Conservation (phyloP, 176 grass and related monocot genomes). For the Phyllostachys edulis region DNA sequence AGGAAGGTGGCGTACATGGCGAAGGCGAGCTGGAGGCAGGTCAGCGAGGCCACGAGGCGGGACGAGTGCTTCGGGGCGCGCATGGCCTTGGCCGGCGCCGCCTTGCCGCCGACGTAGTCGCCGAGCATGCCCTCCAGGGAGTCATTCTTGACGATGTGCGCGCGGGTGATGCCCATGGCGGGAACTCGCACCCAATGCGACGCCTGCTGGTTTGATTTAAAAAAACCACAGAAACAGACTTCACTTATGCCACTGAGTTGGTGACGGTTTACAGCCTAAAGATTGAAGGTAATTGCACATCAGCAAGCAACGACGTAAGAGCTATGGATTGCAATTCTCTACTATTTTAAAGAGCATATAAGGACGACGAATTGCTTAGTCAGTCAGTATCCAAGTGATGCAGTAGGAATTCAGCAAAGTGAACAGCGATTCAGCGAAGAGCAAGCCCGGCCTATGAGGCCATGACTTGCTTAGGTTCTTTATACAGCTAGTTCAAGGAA, state of each 20-base stretch:
- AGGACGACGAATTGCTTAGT: neutral
- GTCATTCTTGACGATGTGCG: constrained; percentile 57
- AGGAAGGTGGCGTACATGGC: constrained; percentile 96
- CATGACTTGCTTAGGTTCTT: neutral
- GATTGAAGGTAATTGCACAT: too few species aligned
- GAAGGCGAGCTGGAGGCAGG: constrained; percentile 84
- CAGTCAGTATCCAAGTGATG: neutral
- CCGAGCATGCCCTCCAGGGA: constrained; percentile 64
- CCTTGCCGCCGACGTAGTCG: constrained; percentile 60
- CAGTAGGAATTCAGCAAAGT: constrained; percentile 21
- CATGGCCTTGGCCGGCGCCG: neutral
- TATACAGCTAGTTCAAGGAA: neutral
- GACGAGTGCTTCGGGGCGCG: constrained; percentile 50
- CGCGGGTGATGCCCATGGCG: constrained; percentile 67
- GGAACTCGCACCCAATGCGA: neutral
- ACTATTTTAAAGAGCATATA: neutral
- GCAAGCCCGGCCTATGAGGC: neutral
- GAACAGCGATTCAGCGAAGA: neutral
- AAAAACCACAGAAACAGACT: neutral
- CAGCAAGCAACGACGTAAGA: neutral
- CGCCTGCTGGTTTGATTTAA: neutral
- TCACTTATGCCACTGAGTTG: neutral
- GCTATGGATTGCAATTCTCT: neutral
- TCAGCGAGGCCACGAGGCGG: constrained; percentile 58
- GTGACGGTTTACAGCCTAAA: neutral